Base-by-base conservation (phyloP, 805 yeast species). In the Maudiozyma bulderi region DNA sequence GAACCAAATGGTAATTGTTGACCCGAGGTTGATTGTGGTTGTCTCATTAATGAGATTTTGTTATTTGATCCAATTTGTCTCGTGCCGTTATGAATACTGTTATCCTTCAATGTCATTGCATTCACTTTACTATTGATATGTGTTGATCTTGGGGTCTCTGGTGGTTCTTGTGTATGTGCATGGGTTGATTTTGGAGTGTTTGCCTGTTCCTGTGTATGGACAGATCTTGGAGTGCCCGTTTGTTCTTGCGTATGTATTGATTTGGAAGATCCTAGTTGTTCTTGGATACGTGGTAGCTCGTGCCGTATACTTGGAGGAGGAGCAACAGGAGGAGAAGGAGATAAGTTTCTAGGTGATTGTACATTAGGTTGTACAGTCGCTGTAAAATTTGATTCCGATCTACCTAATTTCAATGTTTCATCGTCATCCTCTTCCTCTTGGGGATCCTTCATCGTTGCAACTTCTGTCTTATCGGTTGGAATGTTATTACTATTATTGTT, bases 41-140 rank as follows among this genome's bases (percentile, higher is more conserved):
- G 47, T 39, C 42, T 35, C 31, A 39, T n/a, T 10, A 35, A 38
- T 43, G 40, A 34, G 6, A 35, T 35, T 13, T 14, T 13, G n/a
- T n/a, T 35, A 7, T 35, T 30, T 13, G 47, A 8, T 14, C 11
- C 13, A 26, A 26, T 44, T 35, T 35, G 38, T n/a, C 38, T 9
- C 13, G 38, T 15, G 11, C 44, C 15, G n/a, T 40, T 38, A 11
- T 40, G 41, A 33, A 46, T 40, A 33, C 32, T 45, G 14, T 40
- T 45, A 32, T 40, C 39, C 40, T 43, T 47, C 10, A 47, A 44
- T 9, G 50, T 47, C 46, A 47, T 43, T 7, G 44, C 14, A 29
- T 47, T 47, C 6, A 47, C 46, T 40, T 43, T 47, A 28, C 40
- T 43, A 13, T 47, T 44, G 9, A 43, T 43, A 29, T 34, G 43